Evolutionary conservation across 371 early-diverging fungal genomes (phyloP).

Genomic region (Circinella umbellata): DNA sequence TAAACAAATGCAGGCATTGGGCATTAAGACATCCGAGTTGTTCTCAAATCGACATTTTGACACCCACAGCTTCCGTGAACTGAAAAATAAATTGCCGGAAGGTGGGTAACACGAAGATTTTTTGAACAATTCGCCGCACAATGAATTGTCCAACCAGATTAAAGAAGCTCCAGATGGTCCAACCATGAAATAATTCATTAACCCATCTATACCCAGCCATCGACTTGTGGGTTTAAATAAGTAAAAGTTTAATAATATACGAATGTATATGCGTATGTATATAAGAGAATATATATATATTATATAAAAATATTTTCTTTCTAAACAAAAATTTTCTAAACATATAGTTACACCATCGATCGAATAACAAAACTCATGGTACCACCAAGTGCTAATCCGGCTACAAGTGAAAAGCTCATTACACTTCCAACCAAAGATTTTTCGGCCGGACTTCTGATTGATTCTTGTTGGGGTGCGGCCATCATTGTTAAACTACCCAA

Average conservation of each 20-base stretch:
- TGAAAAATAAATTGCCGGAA: constrained; percentile 17
- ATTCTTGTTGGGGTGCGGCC: constrained; percentile 64
- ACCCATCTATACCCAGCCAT: background rate
- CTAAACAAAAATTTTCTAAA: background rate
- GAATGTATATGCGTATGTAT: background rate
- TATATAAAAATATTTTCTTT: background rate
- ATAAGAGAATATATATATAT: background rate
- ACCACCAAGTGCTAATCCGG: constrained; percentile 76
- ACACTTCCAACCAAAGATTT: constrained; percentile 68
- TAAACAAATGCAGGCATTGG: constrained; percentile 19
- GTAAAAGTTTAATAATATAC: background rate
- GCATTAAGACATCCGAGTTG: constrained; percentile 24
- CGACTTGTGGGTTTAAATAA: constrained; percentile 13
- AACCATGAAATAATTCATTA: constrained; percentile 1
- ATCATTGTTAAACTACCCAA: constrained; percentile 77
- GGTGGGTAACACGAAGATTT: constrained; percentile 27
- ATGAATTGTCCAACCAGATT: constrained; percentile 10
- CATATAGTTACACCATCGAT: constrained; percentile 41
- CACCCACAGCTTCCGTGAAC: constrained; percentile 35
- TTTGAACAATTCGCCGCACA: constrained; percentile 18
- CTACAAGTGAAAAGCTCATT: constrained; percentile 72
- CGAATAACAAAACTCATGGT: constrained; percentile 60
- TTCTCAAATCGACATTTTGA: constrained; percentile 16
- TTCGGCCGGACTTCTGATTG: constrained; percentile 47
- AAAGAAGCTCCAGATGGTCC: constrained; percentile 4